Conservation (phyloP, 208 protist species). For the Acanthamoeba castellanii region DNA sequence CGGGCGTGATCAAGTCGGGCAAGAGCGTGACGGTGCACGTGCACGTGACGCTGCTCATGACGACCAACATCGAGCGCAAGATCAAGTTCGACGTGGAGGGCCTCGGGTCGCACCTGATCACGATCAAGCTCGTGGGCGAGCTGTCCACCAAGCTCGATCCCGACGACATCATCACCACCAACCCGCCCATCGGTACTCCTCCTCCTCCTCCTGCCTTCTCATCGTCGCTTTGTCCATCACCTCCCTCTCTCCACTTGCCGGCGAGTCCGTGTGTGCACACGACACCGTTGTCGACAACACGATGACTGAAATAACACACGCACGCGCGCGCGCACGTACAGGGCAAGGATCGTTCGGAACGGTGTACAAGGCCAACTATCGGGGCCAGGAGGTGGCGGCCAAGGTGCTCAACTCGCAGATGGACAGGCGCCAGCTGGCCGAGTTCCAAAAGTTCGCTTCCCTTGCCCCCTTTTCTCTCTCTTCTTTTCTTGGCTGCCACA, state of each 20-base stretch:
- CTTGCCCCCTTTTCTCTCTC: neutral
- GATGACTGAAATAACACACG: too few species aligned
- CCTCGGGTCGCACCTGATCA: constrained; percentile 51
- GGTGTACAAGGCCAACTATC: constrained; percentile 69
- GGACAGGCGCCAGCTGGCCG: neutral
- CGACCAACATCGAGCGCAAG: constrained; percentile 60
- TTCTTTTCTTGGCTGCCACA: neutral
- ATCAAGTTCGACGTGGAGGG: constrained; percentile 73
- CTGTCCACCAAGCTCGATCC: constrained; percentile 68
- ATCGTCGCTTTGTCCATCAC: neutral
- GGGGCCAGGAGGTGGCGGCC: constrained; percentile 67
- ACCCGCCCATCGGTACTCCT: constrained; percentile 12
- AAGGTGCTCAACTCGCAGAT: constrained; percentile 67
- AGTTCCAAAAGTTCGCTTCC: constrained; percentile 53
- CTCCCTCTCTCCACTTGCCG: neutral
- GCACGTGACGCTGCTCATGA: constrained; percentile 63
- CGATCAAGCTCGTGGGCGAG: constrained; percentile 60
- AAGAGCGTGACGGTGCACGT: constrained; percentile 51
- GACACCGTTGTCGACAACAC: too few species aligned
- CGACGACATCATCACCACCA: constrained; percentile 26
- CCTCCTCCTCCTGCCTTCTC: neutral
- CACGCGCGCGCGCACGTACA: too few species aligned
- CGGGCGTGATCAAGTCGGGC: constrained; percentile 44
- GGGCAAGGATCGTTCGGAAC: constrained; percentile 64
- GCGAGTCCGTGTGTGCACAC: too few species aligned